Base-by-base conservation (phyloP, 2,329 filamentous ascomycete genomes). In the Xylaria sp. region DNA sequence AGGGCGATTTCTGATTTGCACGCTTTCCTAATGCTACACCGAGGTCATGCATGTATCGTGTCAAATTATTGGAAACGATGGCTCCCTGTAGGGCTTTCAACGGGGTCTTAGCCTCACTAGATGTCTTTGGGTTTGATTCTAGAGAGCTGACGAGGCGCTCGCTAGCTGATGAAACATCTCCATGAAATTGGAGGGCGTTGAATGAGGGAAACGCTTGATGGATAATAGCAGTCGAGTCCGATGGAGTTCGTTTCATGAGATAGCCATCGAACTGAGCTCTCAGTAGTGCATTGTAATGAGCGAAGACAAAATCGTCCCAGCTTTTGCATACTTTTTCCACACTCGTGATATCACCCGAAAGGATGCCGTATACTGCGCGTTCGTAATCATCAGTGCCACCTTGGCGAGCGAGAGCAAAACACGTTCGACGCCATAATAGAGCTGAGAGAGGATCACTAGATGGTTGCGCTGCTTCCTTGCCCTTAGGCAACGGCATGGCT, bases 251-350 rank as follows among this genome's bases (percentile, higher is more conserved):
- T 25, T 81, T 81, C 68, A 87, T 80, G 63, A 92, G 81, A 74
- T 91, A 96, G 2, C 83, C 82, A 72, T 95, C 92, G 76, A 97
- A 95, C 73, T 95, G 91, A 2, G 89, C 88, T 61, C 94, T 87
- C 10, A 97, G 80, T 5, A 95, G 82, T n/a, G 92, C 90, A 75
- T 96, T 97, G 82, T 96, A 96, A 77, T 94, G 89, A 39, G 91
- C 90, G 78, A 96, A 97, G 20, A 97, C 84, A 73, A 90, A 89
- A 75, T 98, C 95, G 72, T 97, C 93, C 90, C 94, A 96, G 25
- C 86, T 89, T 57, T 87, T 85, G 76, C 92, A 94, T 44, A 95
- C 89, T 70, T 88, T 87, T 75, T 92, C 89, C 11, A 96, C 92
- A 58, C 91, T 92, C 42, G 87, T 81, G 56, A 94, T 86, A 75